Conservation (phyloP, 2,329 filamentous ascomycete species). For the Sporothrix humicola region DNA sequence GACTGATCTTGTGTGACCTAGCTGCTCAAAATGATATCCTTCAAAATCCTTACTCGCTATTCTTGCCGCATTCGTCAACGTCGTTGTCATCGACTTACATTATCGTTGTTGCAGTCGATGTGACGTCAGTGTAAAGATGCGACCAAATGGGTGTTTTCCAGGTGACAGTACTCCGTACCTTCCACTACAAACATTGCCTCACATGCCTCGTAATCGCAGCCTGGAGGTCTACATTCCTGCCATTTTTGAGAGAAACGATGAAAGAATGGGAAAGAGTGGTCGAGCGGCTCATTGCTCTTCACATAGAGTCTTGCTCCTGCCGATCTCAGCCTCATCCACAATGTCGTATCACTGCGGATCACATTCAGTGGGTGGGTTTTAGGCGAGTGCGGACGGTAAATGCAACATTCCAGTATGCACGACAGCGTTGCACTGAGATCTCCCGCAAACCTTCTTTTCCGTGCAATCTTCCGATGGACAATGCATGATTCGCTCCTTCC, state of each 20-base stretch:
- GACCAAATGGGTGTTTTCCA: background rate
- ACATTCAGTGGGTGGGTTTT: slow-evolving; percentile 1
- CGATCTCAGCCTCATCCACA: slow-evolving; percentile 37
- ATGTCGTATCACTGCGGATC: slow-evolving; percentile 32
- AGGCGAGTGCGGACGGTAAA: background rate
- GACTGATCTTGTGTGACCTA: background rate
- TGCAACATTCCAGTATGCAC: slow-evolving; percentile 28
- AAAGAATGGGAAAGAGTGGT: background rate
- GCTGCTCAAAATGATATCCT: background rate
- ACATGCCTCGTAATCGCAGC: too few species aligned
- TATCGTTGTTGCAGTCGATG: too few species aligned
- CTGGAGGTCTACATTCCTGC: too few species aligned
- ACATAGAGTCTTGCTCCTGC: background rate
- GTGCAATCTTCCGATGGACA: slow-evolving; percentile 2
- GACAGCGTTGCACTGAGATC: slow-evolving; percentile 30
- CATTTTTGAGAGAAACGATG: too few species aligned
- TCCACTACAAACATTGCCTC: too few species aligned
- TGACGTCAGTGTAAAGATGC: background rate
- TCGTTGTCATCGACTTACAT: background rate
- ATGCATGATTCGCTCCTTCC: slow-evolving; percentile 20
- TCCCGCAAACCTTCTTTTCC: slow-evolving; percentile 10
- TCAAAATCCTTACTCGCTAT: background rate
- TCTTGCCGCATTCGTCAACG: background rate
- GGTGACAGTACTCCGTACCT: too few species aligned
- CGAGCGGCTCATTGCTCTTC: background rate